Evolutionary conservation across 2,329 filamentous ascomycete genomes (phyloP), one percentile per base, ranked within the genome.

Genomic region (Xylogone sp.): DNA sequence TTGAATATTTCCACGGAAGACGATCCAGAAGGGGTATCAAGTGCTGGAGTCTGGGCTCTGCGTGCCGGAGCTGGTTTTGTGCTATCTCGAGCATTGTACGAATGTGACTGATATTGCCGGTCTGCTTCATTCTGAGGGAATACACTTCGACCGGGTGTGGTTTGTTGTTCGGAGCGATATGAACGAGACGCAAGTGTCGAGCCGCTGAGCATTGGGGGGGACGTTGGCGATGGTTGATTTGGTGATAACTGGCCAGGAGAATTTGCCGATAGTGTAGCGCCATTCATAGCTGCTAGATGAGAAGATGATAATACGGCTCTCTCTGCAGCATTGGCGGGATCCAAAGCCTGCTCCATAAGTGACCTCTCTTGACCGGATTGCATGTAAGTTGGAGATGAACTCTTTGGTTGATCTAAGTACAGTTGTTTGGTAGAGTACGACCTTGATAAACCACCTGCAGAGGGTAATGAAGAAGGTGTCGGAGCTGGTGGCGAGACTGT

Each of bases 1-100:
- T 99, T 99, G 83, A 97, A 97, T 53, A 99, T 97, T 70, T 99
- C 94, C 53, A 97, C 92, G 1, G 82, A 83, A 43, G 56, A 50
- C 62, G 74, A 76, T 21, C 74, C 70, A 18, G 60, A 77, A 1
- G 82, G 79, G 1, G 82, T 84, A 56, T 86, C 82, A 19, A 81
- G 79, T 2, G 79, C 80, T 1, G 82, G 82, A 1, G 82, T 85
- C 65, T 83, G 81, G 58, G 79, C 76, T 45, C 83, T 73, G 51
- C 81, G 76, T n/a, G 79, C 79, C 7, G 63, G 62, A 16, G 56
- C 62, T 12, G 62, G 64, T 54, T 64, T 65, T 12, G 59, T 58
- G 45, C 63, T 65, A 44, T 67, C 64, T 43, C 65, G 62, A 10
- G 31, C n/a, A 21, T 60, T 62, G 44, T 66, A 62, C 42, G 58